These are phyloP conservation scores for Chlamydomonas schloesseri DNA, from an alignment of 139 green algal genomes.

Conservation along the genomic window DNA sequence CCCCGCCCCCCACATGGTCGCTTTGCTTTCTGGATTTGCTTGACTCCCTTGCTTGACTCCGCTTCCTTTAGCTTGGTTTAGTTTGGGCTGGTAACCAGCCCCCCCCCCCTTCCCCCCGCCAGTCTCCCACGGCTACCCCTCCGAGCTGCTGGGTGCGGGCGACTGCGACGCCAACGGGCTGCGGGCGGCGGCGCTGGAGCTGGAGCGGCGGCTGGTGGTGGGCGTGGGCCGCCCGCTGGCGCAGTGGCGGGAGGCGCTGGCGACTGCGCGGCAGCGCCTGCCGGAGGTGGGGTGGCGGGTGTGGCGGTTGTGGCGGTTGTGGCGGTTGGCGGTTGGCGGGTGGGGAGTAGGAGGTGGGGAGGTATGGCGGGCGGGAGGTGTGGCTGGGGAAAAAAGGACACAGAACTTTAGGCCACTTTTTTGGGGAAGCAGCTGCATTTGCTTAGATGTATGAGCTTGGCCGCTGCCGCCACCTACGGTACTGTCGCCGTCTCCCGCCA, in stretches of 20 bases:
- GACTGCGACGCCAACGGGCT: constrained; percentile 38
- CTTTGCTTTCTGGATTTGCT: too few species aligned
- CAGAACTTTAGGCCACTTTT: too few species aligned
- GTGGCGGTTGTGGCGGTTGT: background rate
- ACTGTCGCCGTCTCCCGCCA: too few species aligned
- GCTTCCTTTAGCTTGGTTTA: too few species aligned
- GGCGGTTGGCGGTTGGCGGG: background rate
- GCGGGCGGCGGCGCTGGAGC: constrained; percentile 22
- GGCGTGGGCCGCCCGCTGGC: constrained; percentile 33
- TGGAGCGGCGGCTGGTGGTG: constrained; percentile 43
- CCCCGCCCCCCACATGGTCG: too few species aligned
- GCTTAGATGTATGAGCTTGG: too few species aligned
- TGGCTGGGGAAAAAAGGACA: background rate
- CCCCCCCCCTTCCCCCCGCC: background rate
- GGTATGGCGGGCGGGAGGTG: background rate
- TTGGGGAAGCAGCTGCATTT: too few species aligned
- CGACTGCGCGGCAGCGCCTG: constrained; percentile 35
- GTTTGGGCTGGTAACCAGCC: too few species aligned
- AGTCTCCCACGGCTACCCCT: constrained; percentile 37
- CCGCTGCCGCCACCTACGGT: too few species aligned
- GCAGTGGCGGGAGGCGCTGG: constrained; percentile 51
- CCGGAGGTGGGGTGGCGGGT: constrained; percentile 2
- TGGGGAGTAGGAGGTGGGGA: background rate
- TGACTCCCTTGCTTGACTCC: too few species aligned
- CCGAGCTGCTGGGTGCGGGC: constrained; percentile 30